Conservation (phyloP, 192 early-diverging fungal species). For the Ambispora gerdemannii region DNA sequence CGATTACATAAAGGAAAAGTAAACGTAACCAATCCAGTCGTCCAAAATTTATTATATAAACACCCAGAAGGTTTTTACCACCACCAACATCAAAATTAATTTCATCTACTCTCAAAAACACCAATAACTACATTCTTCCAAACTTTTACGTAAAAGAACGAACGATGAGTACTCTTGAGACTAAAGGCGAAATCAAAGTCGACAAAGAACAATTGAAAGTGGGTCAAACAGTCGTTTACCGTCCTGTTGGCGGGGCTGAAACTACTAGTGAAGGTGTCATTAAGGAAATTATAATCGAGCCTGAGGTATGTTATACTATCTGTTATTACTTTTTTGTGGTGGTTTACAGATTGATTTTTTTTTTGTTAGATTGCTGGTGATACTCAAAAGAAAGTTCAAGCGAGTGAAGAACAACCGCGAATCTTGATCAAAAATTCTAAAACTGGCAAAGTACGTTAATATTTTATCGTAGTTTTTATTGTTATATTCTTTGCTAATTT, state of each 20-base stretch:
- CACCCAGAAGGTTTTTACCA: too few species aligned
- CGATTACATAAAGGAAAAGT: too few species aligned
- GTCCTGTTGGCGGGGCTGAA: slow-evolving; percentile 6
- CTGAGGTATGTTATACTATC: neutral
- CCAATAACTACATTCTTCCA: too few species aligned
- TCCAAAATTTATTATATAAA: too few species aligned
- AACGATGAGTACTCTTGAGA: neutral
- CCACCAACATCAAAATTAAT: too few species aligned
- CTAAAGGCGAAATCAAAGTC: neutral
- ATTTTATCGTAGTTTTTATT: too few species aligned
- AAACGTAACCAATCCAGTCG: too few species aligned
- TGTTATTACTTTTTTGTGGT: neutral
- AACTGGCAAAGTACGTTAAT: slow-evolving; percentile 20
- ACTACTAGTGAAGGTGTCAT: slow-evolving; percentile 16
- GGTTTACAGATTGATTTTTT: neutral
- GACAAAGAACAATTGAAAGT: neutral
- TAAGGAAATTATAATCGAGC: slow-evolving; percentile 18
- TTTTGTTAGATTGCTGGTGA: slow-evolving; percentile 7
- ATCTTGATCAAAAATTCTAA: slow-evolving; percentile 16
- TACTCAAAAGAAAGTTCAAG: slow-evolving; percentile 5
- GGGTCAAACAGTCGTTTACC: slow-evolving; percentile 23
- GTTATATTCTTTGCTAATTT: too few species aligned
- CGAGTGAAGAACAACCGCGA: slow-evolving; percentile 10
- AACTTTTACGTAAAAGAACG: too few species aligned
- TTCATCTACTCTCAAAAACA: too few species aligned